phyloP scores from a whole-genome alignment of 768 basidiomycete genomes.

The Leucocoprinus birnbaumii region DNA sequence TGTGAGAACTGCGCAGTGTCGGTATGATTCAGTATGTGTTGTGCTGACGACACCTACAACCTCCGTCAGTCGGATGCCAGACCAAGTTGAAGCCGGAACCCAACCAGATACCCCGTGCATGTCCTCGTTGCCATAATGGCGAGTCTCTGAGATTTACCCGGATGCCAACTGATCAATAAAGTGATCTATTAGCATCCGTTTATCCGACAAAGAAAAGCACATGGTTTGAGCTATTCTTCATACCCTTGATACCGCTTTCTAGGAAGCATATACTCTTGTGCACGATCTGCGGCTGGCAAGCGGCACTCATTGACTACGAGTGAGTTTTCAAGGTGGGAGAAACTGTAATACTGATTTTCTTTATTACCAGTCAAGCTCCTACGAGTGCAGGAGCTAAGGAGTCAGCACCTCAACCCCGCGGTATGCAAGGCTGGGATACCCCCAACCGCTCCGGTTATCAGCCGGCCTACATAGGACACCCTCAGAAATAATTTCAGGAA shows the following conservation, averaged over 20 bases:
- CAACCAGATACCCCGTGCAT: slow-evolving; percentile 49
- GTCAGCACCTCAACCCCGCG: slow-evolving; percentile 15
- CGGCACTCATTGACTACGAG: slow-evolving; percentile 44
- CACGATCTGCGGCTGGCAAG: slow-evolving; percentile 65
- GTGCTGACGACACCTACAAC: slow-evolving; percentile 5
- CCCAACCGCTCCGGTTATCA: slow-evolving; percentile 37
- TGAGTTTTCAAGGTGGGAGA: slow-evolving; percentile 18
- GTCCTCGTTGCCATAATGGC: slow-evolving; percentile 76
- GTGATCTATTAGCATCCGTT: slow-evolving; percentile 52
- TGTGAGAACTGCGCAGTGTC: slow-evolving; percentile 29
- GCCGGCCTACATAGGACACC: slow-evolving; percentile 32
- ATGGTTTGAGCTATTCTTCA: slow-evolving; percentile 78
- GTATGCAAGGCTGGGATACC: slow-evolving; percentile 22
- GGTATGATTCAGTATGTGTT: slow-evolving; percentile 6
- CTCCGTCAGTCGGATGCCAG: slow-evolving; percentile 58
- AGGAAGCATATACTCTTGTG: slow-evolving; percentile 69
- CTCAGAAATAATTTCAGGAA: slow-evolving; percentile 17
- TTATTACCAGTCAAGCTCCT: slow-evolving; percentile 4
- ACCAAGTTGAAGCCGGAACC: slow-evolving; percentile 56
- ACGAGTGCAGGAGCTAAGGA: neutral
- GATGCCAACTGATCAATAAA: slow-evolving; percentile 8
- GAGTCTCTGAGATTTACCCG: slow-evolving; percentile 12
- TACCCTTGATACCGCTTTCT: slow-evolving; percentile 66
- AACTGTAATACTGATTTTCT: neutral
- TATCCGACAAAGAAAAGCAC: slow-evolving; percentile 59